Conservation (phyloP, 805 yeast species). For the Candida awuae region DNA sequence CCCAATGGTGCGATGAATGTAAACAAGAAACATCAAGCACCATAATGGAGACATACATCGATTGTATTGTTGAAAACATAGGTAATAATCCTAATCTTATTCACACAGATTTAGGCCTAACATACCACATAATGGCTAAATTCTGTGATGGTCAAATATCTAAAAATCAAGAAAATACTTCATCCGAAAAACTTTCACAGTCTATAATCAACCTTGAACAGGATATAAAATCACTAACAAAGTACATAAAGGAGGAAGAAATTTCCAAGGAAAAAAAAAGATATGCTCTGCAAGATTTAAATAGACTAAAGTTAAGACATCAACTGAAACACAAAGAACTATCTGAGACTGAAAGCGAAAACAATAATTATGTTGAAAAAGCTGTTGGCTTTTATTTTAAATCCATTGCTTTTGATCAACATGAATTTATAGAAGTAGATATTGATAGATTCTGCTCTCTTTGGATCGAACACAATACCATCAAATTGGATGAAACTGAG, state of each 20-base stretch:
- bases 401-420: slow-evolving; percentile 37
- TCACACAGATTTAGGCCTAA: slow-evolving; percentile 28
- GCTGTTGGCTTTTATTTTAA: slow-evolving; percentile 55
- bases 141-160: slow-evolving; percentile 65
- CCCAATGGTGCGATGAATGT: slow-evolving; percentile 66
- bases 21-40: slow-evolving; percentile 56
- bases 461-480: slow-evolving; percentile 56
- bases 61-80: slow-evolving; percentile 31
- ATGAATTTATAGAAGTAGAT: slow-evolving; percentile 41
- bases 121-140: slow-evolving; percentile 54
- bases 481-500: slow-evolving; percentile 28
- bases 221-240: slow-evolving; percentile 45
- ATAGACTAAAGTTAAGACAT: slow-evolving; percentile 40
- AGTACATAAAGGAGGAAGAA: slow-evolving; percentile 32
- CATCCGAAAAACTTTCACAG: slow-evolving; percentile 32
- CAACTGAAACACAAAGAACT: slow-evolving; percentile 43
- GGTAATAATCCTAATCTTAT: slow-evolving; percentile 17
- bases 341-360: slow-evolving; percentile 30
- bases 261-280: slow-evolving; percentile 34
- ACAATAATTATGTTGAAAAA: slow-evolving; percentile 33
- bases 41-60: slow-evolving; percentile 51
- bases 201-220: slow-evolving; percentile 28
- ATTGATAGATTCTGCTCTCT: slow-evolving; percentile 73
- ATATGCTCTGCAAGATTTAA: slow-evolving; percentile 44
- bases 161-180: slow-evolving; percentile 35